Conservation (phyloP, 75 land plant genomes). For the Sequoiadendron giganteum region DNA sequence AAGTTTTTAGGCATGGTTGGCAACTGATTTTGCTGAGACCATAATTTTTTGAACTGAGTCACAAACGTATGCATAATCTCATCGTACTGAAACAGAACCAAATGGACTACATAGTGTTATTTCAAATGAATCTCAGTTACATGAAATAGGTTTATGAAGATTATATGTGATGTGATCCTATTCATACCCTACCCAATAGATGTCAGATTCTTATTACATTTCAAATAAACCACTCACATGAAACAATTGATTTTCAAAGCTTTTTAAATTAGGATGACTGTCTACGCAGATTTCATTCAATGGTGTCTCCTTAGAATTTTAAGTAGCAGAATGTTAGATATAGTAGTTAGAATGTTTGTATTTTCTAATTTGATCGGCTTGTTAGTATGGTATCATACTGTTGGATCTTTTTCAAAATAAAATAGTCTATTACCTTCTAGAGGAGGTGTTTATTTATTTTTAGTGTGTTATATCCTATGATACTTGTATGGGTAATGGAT, state of each 20-base stretch:
- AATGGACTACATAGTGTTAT: neutral
- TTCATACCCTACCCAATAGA: neutral
- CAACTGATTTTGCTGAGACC: neutral
- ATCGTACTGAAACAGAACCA: neutral
- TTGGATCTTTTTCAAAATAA: neutral
- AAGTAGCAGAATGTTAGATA: neutral
- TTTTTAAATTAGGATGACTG: neutral
- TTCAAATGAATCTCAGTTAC: neutral
- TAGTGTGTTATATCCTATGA: neutral
- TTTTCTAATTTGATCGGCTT: neutral
- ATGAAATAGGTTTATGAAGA: too few species aligned
- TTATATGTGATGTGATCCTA: too few species aligned
- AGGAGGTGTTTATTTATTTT: neutral
- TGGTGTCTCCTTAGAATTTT: neutral
- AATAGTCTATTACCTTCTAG: neutral
- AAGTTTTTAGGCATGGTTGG: neutral
- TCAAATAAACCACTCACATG: neutral
- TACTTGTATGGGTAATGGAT: neutral
- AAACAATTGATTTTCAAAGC: neutral
- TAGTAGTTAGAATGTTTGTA: neutral
- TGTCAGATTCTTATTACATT: neutral
- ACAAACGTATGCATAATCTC: neutral
- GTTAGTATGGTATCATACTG: neutral
- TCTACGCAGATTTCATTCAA: neutral
- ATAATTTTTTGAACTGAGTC: too few species aligned